These are phyloP conservation scores for Kingdonia uniflora DNA, from an alignment of 164 flowering plant genomes.

Conservation along the genomic window DNA sequence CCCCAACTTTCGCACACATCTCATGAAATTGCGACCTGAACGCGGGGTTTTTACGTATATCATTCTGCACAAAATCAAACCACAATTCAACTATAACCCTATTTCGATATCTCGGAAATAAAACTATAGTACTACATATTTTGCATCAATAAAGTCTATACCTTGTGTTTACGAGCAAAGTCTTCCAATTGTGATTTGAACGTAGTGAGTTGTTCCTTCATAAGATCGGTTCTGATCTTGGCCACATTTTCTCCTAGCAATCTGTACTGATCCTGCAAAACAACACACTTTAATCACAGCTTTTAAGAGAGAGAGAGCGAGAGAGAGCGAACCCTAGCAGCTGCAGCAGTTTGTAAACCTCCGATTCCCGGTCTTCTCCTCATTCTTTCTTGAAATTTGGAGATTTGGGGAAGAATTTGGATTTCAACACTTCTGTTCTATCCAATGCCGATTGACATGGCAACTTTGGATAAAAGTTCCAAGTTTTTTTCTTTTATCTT, in stretches of 20 bases:
- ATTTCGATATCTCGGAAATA: too few species aligned
- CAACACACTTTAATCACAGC: not conserved
- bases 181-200: conserved; percentile 92
- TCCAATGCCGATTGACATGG: too few species aligned
- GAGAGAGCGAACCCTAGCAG: conserved; percentile 24
- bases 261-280: conserved; percentile 73
- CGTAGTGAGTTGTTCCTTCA: conserved; percentile 88
- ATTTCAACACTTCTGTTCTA: too few species aligned
- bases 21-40: conserved; percentile 94
- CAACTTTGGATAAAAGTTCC: too few species aligned
- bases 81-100: not conserved
- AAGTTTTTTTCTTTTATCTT: too few species aligned
- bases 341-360: conserved; percentile 34
- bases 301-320: not conserved
- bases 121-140: too few species aligned
- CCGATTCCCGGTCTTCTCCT: conserved; percentile 36
- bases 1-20: conserved; percentile 98
- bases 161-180: conserved; percentile 97
- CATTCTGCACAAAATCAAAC: conserved; percentile 50
- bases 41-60: conserved; percentile 90
- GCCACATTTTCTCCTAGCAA: conserved; percentile 94
- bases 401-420: too few species aligned
- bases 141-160: too few species aligned
- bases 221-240: conserved; percentile 75
- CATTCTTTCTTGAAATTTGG: too few species aligned